These are phyloP conservation scores for Chaetomium globosum DNA, from an alignment of 2,329 filamentous ascomycete genomes.

Conservation along the genomic window DNA sequence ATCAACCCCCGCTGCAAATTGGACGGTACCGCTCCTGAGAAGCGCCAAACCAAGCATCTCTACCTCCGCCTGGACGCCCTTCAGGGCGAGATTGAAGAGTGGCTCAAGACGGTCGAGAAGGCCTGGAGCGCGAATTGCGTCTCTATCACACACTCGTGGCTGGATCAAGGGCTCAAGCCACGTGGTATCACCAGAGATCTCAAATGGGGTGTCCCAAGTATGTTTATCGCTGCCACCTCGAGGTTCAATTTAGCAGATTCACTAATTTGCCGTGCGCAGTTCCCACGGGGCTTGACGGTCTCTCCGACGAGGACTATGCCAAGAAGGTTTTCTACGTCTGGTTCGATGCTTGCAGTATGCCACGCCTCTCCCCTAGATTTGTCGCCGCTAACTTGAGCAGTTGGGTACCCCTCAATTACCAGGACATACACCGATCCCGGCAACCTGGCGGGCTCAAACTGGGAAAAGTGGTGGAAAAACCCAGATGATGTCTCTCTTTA, in stretches of 20 bases:
- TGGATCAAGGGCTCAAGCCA: conserved; percentile 79
- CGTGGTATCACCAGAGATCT: conserved; percentile 91
- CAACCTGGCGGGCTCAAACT: conserved; percentile 60
- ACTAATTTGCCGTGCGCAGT: conserved; percentile 40
- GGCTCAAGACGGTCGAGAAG: conserved; percentile 72
- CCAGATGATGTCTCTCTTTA: conserved; percentile 85
- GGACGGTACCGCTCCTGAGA: conserved; percentile 78
- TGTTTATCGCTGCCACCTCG: conserved; percentile 7
- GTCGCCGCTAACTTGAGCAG: conserved; percentile 22
- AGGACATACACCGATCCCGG: conserved; percentile 74
- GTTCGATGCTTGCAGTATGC: conserved; percentile 65
- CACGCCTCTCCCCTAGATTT: neutral
- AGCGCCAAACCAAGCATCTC: conserved; percentile 83
- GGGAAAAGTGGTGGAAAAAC: conserved; percentile 94
- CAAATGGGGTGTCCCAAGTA: conserved; percentile 73
- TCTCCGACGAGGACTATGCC: conserved; percentile 58
- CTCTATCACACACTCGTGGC: conserved; percentile 77
- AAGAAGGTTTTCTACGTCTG: conserved; percentile 79
- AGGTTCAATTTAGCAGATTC: neutral
- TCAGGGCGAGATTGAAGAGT: conserved; percentile 74
- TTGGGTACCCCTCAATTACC: conserved; percentile 94
- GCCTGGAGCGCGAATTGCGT: conserved; percentile 78
- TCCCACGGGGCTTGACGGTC: conserved; percentile 50
- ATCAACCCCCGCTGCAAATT: conserved; percentile 72
- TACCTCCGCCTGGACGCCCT: conserved; percentile 86